Evolutionary conservation across 306 rosid genomes (phyloP).

Genomic region (Corylus avellana): DNA sequence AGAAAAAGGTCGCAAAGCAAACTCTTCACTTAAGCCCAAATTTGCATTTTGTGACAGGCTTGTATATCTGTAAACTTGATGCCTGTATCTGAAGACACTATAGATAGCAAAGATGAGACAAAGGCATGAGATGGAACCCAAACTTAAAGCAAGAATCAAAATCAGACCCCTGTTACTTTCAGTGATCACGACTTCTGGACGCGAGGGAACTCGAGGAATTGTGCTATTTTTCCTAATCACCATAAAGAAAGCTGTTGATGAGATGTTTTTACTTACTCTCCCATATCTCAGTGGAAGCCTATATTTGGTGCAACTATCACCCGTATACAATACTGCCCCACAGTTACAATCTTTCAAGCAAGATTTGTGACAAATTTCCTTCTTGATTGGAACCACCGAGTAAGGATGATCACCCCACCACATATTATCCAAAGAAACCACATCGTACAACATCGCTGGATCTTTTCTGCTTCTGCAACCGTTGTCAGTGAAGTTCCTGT

Average conservation of each 20-base stretch:
- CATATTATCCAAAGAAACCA: not conserved
- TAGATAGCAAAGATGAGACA: not conserved
- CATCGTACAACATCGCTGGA: not conserved
- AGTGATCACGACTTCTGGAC: not conserved
- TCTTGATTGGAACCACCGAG: not conserved
- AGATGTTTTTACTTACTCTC: rapidly evolving
- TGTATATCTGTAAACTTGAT: not conserved
- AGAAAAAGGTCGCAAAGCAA: slow-evolving; percentile 6
- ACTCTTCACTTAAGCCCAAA: slow-evolving; percentile 13
- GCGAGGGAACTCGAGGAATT: not conserved
- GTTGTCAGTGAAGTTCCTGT: not conserved
- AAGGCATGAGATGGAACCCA: not conserved
- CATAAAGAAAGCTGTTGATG: not conserved
- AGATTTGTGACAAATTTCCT: not conserved
- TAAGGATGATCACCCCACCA: not conserved
- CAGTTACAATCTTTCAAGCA: not conserved
- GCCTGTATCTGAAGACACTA: not conserved
- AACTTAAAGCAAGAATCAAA: slow-evolving; percentile 11
- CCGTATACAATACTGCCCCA: not conserved
- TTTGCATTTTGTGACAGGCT: slow-evolving; percentile 5
- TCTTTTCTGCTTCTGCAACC: not conserved
- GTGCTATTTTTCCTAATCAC: too few relatives aligned
- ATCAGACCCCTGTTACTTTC: not conserved
- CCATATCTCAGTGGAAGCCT: not conserved
- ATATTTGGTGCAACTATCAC: too few relatives aligned